A percentile compares a stretch with the other conserved stretches of the same genome.
These are phyloP conservation scores for Hypoxylon sp. DNA, from an alignment of 2,329 filamentous ascomycete genomes.

Conservation along the genomic window DNA sequence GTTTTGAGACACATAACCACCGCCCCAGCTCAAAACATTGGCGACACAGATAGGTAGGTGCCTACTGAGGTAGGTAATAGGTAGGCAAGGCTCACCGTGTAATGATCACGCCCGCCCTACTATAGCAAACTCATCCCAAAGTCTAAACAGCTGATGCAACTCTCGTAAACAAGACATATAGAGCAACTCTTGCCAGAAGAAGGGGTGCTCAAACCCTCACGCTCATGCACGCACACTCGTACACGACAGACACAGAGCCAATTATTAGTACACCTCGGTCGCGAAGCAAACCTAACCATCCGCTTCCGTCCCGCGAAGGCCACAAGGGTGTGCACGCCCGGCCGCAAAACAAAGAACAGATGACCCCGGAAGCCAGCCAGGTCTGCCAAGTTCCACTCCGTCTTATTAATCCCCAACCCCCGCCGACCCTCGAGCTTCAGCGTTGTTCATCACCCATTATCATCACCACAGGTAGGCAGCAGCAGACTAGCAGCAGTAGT, in stretches of 20 bases:
- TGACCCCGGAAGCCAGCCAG: slow-evolving; percentile 18
- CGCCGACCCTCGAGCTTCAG: background rate
- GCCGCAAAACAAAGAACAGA: slow-evolving; percentile 20
- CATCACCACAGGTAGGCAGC: background rate
- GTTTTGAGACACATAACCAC: background rate
- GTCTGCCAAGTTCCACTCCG: background rate
- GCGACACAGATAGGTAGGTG: background rate
- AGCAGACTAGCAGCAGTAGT: background rate
- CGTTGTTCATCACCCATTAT: background rate
- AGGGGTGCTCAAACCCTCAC: background rate
- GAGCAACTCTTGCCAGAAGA: slow-evolving; percentile 1
- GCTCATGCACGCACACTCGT: slow-evolving; percentile 1
- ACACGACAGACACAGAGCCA: slow-evolving; percentile 16
- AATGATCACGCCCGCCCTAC: background rate
- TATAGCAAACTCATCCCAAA: background rate
- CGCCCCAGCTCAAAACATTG: background rate
- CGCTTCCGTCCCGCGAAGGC: slow-evolving; percentile 6
- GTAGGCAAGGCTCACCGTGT: too few species aligned
- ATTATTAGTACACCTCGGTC: slow-evolving; percentile 24
- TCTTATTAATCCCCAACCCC: background rate
- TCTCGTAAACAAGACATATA: background rate
- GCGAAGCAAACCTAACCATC: background rate
- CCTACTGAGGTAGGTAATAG: too few species aligned
- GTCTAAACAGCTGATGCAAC: slow-evolving; percentile 1
- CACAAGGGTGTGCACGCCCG: slow-evolving; percentile 1